Conservation (phyloP, 306 rosid genomes). For the Lathyrus tuberosus region DNA sequence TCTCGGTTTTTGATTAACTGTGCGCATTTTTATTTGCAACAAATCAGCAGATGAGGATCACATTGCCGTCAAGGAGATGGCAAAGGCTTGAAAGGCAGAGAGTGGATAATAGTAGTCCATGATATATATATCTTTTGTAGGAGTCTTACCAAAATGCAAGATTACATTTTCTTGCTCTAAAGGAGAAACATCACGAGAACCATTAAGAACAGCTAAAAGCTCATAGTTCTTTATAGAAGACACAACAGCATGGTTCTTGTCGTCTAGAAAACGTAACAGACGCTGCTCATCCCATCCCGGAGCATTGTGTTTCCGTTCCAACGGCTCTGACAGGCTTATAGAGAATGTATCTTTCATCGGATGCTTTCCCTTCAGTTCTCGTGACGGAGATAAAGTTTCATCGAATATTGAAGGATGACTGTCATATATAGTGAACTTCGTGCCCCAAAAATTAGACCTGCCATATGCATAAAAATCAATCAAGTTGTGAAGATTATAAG, state of each 20-base stretch:
- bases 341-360: constrained; percentile 48
- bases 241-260: constrained; percentile 66
- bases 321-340: constrained; percentile 37
- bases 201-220: constrained; percentile 59
- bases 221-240: constrained; percentile 77
- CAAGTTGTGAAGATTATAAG: constrained; percentile 9
- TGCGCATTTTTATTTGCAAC: too few species aligned
- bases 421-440: constrained; percentile 52
- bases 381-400: not conserved
- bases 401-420: not conserved
- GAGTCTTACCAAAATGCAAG: constrained; percentile 64
- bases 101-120: constrained; percentile 79
- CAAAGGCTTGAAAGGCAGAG: constrained; percentile 79
- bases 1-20: too few species aligned
- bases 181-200: constrained; percentile 52
- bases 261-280: constrained; percentile 73
- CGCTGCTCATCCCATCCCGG: constrained; percentile 80
- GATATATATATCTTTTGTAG: constrained; percentile 67
- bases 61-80: constrained; percentile 56
- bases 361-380: constrained; percentile 38
- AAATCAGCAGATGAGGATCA: too few species aligned
- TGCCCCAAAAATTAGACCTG: constrained; percentile 74
- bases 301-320: constrained; percentile 60
- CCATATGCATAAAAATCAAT: constrained; percentile 28
- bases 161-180: constrained; percentile 68